Conservation (phyloP, 2,329 filamentous ascomycete genomes). For the Cladophialophora immunda region DNA sequence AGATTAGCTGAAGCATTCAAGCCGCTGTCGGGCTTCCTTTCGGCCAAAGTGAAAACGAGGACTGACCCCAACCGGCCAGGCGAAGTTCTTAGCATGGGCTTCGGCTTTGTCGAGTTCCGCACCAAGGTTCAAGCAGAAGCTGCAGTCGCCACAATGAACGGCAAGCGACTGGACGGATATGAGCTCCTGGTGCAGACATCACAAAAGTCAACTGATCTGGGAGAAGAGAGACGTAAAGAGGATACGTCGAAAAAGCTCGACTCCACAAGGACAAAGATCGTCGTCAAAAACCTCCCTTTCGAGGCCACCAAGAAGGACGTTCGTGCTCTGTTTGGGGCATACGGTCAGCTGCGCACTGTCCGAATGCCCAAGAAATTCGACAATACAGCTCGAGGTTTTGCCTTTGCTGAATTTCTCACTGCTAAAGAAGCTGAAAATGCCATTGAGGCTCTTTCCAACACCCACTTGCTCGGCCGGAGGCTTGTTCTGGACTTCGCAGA, state of each 20-base stretch:
- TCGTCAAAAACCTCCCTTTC: constrained; percentile 98
- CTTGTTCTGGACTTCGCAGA: constrained; percentile 92
- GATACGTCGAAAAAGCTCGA: constrained; percentile 84
- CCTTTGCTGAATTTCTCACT: constrained; percentile 95
- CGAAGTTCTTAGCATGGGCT: constrained; percentile 93
- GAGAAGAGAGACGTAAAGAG: constrained; percentile 82
- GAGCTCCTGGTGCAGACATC: constrained; percentile 85
- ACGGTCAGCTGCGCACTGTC: constrained; percentile 90
- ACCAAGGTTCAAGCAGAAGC: constrained; percentile 79
- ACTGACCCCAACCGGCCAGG: constrained; percentile 89
- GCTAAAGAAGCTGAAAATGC: constrained; percentile 89
- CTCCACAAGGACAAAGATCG: constrained; percentile 83
- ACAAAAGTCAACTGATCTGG: constrained; percentile 85
- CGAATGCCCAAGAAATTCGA: constrained; percentile 96
- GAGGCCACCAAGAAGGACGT: constrained; percentile 94
- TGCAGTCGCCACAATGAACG: constrained; percentile 86
- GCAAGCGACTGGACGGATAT: constrained; percentile 85
- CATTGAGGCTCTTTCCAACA: constrained; percentile 88
- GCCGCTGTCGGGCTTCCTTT: constrained; percentile 85
- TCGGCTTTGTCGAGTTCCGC: constrained; percentile 91
- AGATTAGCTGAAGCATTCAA: constrained; percentile 79
- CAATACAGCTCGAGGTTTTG: constrained; percentile 86
- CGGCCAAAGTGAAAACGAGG: constrained; percentile 91
- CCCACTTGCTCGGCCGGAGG: constrained; percentile 88
- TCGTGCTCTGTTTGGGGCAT: constrained; percentile 82